Base-by-base conservation (phyloP, 139 green algal genomes). In the Asterochloris sp. region DNA sequence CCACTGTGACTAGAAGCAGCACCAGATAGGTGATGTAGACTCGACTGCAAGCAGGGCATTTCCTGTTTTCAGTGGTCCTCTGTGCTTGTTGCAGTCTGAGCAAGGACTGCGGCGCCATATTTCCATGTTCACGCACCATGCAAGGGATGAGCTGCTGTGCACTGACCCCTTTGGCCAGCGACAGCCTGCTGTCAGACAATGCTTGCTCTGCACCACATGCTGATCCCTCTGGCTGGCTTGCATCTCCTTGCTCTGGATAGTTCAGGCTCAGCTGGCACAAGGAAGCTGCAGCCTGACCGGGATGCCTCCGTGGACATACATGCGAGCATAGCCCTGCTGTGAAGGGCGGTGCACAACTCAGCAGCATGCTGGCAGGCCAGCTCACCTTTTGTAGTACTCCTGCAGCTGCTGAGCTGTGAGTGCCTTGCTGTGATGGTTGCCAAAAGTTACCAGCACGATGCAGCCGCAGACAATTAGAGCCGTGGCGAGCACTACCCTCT, bases 361-460 rank as follows among this genome's bases (percentile, higher is more conserved):
- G 17, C 28, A 24, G 75, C 75, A 82, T 81, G 27, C 78, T 47
- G 16, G 17, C 12, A 21, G 11, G 66, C 16, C 23, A 13, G 1
- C 86, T 82, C 38, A 93, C 89, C 83, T 80, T 13, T 29, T 82
- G 78, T 97, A 97, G 10, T 92, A 85, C 0, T 86, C 19, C 69
- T 94, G 83, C 78, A 98, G 84, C 38, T 96, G 79, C 23, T 88
- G n/a, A 8, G 90, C 90, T 0, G 85, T 94, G 28, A 93, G 90
- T 11, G 84, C 83, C 13, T 87, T 77, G n/a, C 86, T 93, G 61
- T 83, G 81, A 82, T 98, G 94, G 85, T 94, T 95, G 76, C 95
- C 95, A 88, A 98, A 98, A 0, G 83, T 77, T 19, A 98, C 95
- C 61, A 98, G 87, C 69, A 98, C 74, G 12, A 98, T 73, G 78